Evolutionary conservation across 2,329 filamentous ascomycete species (phyloP).

Genomic region (Plenodomus biglobosus): DNA sequence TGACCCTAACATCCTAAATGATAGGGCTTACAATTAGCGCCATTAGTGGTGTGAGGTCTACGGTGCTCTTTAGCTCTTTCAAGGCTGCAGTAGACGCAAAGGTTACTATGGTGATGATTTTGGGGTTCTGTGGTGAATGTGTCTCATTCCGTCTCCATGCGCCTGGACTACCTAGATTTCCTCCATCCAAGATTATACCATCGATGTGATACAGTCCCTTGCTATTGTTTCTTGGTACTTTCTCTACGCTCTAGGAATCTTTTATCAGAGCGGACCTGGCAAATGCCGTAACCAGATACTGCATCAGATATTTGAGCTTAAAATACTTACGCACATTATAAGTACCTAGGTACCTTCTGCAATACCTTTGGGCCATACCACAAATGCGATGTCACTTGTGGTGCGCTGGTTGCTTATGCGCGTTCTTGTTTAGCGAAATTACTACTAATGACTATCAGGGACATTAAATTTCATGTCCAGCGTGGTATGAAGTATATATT

Average conservation of each 20-base stretch:
- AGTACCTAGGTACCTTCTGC: conserved; percentile 27
- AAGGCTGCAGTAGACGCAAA: conserved; percentile 24
- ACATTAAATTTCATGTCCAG: too few relatives aligned
- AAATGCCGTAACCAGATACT: conserved; percentile 20
- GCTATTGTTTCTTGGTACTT: conserved; percentile 7
- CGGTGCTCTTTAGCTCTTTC: conserved; percentile 2
- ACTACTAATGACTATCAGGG: too few relatives aligned
- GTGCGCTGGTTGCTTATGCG: conserved; percentile 16
- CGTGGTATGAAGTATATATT: too few relatives aligned
- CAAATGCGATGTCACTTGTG: conserved; percentile 21
- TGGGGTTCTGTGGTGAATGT: conserved; percentile 12
- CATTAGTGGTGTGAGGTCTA: conserved; percentile 16
- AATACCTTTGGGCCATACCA: conserved; percentile 25
- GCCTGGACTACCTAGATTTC: conserved; percentile 18
- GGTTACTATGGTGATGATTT: conserved; percentile 11
- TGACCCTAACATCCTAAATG: conserved; percentile 21
- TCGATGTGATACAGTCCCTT: conserved; percentile 19
- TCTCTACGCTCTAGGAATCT: conserved; percentile 14
- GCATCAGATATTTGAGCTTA: conserved; percentile 26
- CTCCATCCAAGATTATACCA: conserved; percentile 11
- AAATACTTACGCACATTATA: conserved; percentile 26
- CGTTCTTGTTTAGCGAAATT: too few relatives aligned
- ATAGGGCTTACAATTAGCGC: conserved; percentile 19
- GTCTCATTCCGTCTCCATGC: conserved; percentile 18
- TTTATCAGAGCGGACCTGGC: conserved; percentile 22